A percentile compares a stretch with the other conserved stretches of the same genome.
These are phyloP conservation scores for Tricholoma saponaceum DNA, from an alignment of 768 basidiomycete species.

Conservation along the genomic window DNA sequence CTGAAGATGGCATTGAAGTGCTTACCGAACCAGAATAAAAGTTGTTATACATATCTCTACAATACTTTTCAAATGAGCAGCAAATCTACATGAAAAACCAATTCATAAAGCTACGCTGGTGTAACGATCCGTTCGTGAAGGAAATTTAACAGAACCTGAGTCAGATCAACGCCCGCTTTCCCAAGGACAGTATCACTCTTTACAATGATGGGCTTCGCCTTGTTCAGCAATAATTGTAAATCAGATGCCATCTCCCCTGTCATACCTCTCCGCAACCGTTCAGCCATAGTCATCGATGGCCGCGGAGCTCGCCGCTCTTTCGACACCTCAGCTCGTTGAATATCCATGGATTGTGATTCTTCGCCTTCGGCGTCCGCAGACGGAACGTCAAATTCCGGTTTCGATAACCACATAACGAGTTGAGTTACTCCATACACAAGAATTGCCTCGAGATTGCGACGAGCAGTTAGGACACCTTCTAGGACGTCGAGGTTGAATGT, in stretches of 20 bases:
- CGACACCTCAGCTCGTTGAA: constrained; percentile 18
- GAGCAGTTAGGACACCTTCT: constrained; percentile 51
- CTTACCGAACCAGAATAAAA: constrained; percentile 58
- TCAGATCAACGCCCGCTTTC: constrained; percentile 49
- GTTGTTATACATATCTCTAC: neutral
- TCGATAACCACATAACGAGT: constrained; percentile 73
- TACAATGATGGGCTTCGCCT: constrained; percentile 57
- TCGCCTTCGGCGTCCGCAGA: constrained; percentile 40
- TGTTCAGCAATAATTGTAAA: constrained; percentile 60
- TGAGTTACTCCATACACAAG: constrained; percentile 73
- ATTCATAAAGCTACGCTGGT: constrained; percentile 25
- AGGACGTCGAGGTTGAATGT: constrained; percentile 45
- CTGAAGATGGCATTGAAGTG: constrained; percentile 72
- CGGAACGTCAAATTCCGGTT: constrained; percentile 58
- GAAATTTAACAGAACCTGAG: constrained; percentile 57
- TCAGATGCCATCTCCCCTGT: constrained; percentile 78
- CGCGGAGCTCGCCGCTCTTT: constrained; percentile 37
- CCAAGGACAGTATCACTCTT: constrained; percentile 52
- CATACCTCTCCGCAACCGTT: constrained; percentile 69
- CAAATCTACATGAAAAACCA: constrained; percentile 1
- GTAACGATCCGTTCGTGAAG: constrained; percentile 56
- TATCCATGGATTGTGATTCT: constrained; percentile 37
- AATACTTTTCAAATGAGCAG: constrained; percentile 11
- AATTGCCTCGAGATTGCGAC: constrained; percentile 63
- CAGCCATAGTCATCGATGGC: constrained; percentile 52